Percentiles rank a stretch among this genome's conserved stretches.
phyloP scores from a whole-genome alignment of 23 red algal species.

The Gracilaria vermiculophylla region DNA sequence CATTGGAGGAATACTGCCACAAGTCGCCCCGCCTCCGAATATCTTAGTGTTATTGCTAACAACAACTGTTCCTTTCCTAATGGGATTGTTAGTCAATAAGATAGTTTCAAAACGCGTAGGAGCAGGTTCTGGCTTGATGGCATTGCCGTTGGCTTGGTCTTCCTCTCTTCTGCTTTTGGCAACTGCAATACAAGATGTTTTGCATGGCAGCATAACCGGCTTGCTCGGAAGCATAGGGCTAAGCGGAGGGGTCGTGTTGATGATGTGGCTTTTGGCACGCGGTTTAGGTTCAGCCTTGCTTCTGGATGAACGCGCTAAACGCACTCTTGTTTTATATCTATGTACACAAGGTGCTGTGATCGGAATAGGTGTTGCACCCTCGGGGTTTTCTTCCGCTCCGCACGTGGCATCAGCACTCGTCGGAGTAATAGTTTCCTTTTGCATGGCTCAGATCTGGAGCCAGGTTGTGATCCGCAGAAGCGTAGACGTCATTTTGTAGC shows the following conservation, averaged over 20 bases:
- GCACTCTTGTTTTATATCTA: slow-evolving; percentile 64
- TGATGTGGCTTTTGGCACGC: slow-evolving; percentile 52
- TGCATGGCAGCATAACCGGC: slow-evolving; percentile 14
- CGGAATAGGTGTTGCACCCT: slow-evolving; percentile 39
- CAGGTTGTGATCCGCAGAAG: slow-evolving; percentile 51
- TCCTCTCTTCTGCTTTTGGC: slow-evolving; percentile 42
- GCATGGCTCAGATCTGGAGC: slow-evolving; percentile 48
- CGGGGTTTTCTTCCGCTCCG: slow-evolving; percentile 43
- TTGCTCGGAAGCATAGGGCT: slow-evolving; percentile 46
- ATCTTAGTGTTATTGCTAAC: background rate
- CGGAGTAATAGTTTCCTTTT: slow-evolving; percentile 3
- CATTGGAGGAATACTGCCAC: slow-evolving; percentile 39
- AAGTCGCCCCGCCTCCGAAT: slow-evolving; percentile 48
- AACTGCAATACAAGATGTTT: slow-evolving; percentile 19
- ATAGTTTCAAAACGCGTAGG: background rate
- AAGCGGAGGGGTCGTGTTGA: slow-evolving; percentile 47
- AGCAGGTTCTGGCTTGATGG: slow-evolving; percentile 14
- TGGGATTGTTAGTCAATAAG: slow-evolving; percentile 21
- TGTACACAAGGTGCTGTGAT: slow-evolving; percentile 55
- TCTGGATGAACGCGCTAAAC: slow-evolving; percentile 50
- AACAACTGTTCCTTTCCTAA: slow-evolving; percentile 34
- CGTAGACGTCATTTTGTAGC: slow-evolving; percentile 44
- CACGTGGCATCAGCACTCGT: slow-evolving; percentile 34
- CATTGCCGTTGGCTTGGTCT: slow-evolving; percentile 34
- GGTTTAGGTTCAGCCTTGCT: slow-evolving; percentile 37